These are phyloP conservation scores for Candida neerlandica DNA, from an alignment of 1,139 yeast genomes.

Conservation along the genomic window DNA sequence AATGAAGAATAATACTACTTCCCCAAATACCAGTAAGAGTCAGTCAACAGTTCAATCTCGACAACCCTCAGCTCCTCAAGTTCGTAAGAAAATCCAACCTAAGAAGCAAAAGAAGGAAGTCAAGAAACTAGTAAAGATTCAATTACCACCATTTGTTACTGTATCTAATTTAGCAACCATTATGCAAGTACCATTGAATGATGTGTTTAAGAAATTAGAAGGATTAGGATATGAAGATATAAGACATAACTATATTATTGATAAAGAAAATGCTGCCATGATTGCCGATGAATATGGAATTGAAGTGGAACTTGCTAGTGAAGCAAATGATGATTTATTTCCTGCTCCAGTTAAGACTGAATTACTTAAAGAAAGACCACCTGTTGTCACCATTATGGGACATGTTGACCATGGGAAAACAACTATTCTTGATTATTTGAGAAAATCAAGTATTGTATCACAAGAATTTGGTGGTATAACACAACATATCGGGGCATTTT, in stretches of 20 bases:
- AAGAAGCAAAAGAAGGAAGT: constrained; percentile 11
- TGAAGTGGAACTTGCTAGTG: constrained; percentile 61
- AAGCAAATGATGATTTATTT: constrained; percentile 65
- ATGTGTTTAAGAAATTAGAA: constrained; percentile 58
- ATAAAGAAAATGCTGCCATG: constrained; percentile 80
- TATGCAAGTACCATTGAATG: constrained; percentile 63
- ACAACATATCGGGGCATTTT: constrained; percentile 97
- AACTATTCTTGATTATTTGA: constrained; percentile 80
- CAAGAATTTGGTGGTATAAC: constrained; percentile 97
- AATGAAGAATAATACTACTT: neutral
- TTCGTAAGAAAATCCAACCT: constrained; percentile 13
- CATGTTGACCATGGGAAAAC: constrained; percentile 99
- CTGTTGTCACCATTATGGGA: constrained; percentile 97
- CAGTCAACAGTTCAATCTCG: neutral
- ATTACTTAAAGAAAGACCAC: constrained; percentile 70
- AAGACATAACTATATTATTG: constrained; percentile 78
- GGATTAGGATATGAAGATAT: constrained; percentile 77
- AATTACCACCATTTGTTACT: constrained; percentile 72
- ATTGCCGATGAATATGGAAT: constrained; percentile 90
- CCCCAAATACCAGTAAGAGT: neutral
- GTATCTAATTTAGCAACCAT: constrained; percentile 77
- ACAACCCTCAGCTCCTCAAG: neutral
- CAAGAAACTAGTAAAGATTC: constrained; percentile 37
- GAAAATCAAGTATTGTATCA: constrained; percentile 81
- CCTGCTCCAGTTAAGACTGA: constrained; percentile 45